Percentiles rank a stretch among this genome's conserved stretches.
phyloP scores from a whole-genome alignment of 345 rosid genomes.

The Arabidopsis thaliana region TAIR10.1 NC_003074.8:9640501-9641000 shows the following conservation, averaged over 20 bases:
- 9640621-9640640: slow-evolving; percentile 53
- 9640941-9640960: too few species aligned
- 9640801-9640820: slow-evolving; percentile 7
- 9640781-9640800: not conserved
- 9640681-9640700: slow-evolving; percentile 52
- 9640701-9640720: slow-evolving; percentile 42
- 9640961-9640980: too few species aligned
- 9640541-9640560: not conserved
- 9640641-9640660: slow-evolving; percentile 43
- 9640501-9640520: not conserved
- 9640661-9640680: slow-evolving; percentile 55
- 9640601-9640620: slow-evolving; percentile 49
- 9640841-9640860: slow-evolving; percentile 25
- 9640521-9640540: not conserved
- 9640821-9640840: not conserved
- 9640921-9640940: too few species aligned
- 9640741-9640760: slow-evolving; percentile 52
- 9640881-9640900: too few species aligned
- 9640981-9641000: too few species aligned
- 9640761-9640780: slow-evolving; percentile 50
- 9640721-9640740: slow-evolving; percentile 49
- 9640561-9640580: slow-evolving; percentile 48
- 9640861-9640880: not conserved
- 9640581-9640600: slow-evolving; percentile 52
- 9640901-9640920: too few species aligned